Conservation (phyloP, 768 basidiomycete species). For the Amanita rubescens region DNA sequence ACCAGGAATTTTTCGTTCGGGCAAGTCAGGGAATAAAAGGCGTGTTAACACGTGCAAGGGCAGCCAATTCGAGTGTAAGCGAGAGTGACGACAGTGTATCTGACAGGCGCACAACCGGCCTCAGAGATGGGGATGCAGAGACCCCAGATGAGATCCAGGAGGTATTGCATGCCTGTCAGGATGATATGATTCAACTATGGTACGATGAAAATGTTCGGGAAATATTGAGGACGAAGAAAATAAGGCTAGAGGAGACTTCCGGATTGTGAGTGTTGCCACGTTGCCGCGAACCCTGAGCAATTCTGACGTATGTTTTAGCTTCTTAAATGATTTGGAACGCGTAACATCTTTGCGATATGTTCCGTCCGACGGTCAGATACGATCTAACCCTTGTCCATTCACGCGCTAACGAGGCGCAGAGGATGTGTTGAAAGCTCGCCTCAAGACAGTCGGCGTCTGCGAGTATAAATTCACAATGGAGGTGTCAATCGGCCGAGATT, state of each 20-base stretch:
- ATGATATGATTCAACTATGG: conserved; percentile 67
- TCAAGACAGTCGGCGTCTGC: conserved; percentile 73
- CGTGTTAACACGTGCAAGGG: conserved; percentile 39
- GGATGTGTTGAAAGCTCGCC: conserved; percentile 67
- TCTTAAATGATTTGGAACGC: conserved; percentile 60
- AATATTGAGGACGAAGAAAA: conserved; percentile 47
- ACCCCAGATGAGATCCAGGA: conserved; percentile 53
- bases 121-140: conserved; percentile 38
- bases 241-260: conserved; percentile 62
- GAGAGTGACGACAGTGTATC: conserved; percentile 15
- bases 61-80: conserved; percentile 22
- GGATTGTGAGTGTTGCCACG: conserved; percentile 53
- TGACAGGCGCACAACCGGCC: conserved; percentile 31
- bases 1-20: conserved; percentile 52
- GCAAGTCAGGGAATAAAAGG: conserved; percentile 65
- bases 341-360: conserved; percentile 56
- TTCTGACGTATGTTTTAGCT: conserved; percentile 33
- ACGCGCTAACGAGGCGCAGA: conserved; percentile 29
- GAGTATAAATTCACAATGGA: conserved; percentile 80
- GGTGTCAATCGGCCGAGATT: conserved; percentile 42
- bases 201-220: conserved; percentile 49
- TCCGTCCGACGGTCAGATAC: conserved; percentile 54
- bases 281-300: conserved; percentile 7
- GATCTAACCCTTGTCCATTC: neutral
- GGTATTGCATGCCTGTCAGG: conserved; percentile 48